Conservation (phyloP, 2,329 filamentous ascomycete genomes). For the Claviceps sp. region DNA sequence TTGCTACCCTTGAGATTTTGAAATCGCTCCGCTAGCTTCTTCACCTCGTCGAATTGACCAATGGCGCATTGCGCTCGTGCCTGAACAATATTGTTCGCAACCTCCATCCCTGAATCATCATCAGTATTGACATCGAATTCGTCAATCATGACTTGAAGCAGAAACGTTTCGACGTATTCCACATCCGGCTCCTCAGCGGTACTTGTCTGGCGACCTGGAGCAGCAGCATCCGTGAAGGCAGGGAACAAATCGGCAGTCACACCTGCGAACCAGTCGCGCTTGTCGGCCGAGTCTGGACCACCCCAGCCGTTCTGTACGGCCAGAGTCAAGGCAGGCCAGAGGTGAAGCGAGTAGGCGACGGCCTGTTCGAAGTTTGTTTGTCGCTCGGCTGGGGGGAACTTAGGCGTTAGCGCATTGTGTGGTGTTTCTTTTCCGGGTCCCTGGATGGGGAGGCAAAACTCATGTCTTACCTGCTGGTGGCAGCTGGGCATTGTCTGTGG, state of each 20-base stretch:
- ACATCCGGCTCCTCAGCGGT: conserved; percentile 45
- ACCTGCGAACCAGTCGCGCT: conserved; percentile 93
- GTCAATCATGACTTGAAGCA: conserved; percentile 85
- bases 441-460: background rate
- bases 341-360: conserved; percentile 70
- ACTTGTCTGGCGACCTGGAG: conserved; percentile 13
- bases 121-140: conserved; percentile 92
- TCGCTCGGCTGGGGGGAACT: conserved; percentile 30
- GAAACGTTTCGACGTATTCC: conserved; percentile 69
- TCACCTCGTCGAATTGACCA: conserved; percentile 53
- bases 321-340: conserved; percentile 79
- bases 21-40: conserved; percentile 50
- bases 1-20: conserved; percentile 46
- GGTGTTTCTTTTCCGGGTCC: background rate
- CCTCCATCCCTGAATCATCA: conserved; percentile 66
- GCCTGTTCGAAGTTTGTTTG: conserved; percentile 68
- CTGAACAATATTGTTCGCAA: conserved; percentile 60
- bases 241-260: conserved; percentile 70
- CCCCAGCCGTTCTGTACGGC: conserved; percentile 83
- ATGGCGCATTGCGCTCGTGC: conserved; percentile 50
- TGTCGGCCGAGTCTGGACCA: conserved; percentile 67
- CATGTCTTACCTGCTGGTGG: conserved; percentile 16
- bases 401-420: background rate
- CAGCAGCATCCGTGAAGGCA: conserved; percentile 39
- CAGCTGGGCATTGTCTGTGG: conserved; percentile 16